These are phyloP conservation scores for Poa pratensis DNA, from an alignment of 176 grass and related monocot species.

Conservation along the genomic window DNA sequence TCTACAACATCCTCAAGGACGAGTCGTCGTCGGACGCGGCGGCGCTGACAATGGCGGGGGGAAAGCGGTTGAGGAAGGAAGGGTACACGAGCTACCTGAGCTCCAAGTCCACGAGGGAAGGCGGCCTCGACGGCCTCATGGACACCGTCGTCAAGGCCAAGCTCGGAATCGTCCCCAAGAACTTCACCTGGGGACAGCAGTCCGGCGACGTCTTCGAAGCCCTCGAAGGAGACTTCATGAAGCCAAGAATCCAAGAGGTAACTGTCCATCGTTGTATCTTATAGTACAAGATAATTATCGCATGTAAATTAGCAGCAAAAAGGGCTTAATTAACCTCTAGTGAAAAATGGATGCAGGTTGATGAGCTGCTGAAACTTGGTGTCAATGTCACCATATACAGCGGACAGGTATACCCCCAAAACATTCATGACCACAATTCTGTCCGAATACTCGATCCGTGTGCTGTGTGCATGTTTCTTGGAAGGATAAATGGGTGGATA, in stretches of 20 bases:
- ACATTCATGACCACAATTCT: not conserved
- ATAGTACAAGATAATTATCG: too few relatives aligned
- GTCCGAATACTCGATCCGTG: not conserved
- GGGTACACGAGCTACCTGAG: conserved; percentile 59
- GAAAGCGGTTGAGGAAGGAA: conserved; percentile 30
- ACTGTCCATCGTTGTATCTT: too few relatives aligned
- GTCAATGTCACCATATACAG: conserved; percentile 79
- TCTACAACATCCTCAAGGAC: conserved; percentile 87
- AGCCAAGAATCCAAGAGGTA: conserved; percentile 48
- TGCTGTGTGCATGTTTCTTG: not conserved
- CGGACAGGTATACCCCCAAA: conserved; percentile 85
- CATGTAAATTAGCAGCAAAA: too few relatives aligned
- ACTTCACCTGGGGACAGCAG: conserved; percentile 37
- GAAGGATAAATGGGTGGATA: not conserved
- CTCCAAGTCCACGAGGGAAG: conserved; percentile 44
- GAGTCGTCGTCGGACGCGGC: conserved; percentile 12
- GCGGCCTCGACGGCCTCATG: conserved; percentile 54
- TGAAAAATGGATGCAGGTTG: conserved; percentile 52
- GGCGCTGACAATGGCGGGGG: not conserved
- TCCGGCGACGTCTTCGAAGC: conserved; percentile 12
- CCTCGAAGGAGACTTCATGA: conserved; percentile 6
- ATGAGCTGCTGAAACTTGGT: conserved; percentile 77
- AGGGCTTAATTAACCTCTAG: not conserved
- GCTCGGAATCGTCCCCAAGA: conserved; percentile 74
- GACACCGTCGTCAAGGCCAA: conserved; percentile 73